These are phyloP conservation scores for Boletus reticuloceps DNA, from an alignment of 768 basidiomycete species.

Conservation along the genomic window DNA sequence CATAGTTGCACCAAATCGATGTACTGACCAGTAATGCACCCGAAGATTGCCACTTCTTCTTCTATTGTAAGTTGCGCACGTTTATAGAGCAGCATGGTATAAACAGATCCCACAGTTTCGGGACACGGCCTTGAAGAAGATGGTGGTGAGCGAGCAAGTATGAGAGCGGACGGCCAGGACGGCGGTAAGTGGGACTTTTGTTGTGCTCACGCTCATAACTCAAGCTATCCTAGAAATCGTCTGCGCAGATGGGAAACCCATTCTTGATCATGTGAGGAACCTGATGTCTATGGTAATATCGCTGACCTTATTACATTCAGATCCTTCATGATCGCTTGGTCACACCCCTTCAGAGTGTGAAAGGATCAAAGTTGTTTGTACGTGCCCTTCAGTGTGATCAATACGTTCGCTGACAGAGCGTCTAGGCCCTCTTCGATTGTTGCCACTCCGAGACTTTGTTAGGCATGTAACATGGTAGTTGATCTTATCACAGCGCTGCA, in stretches of 20 bases:
- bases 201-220: not conserved
- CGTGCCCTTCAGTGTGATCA: not conserved
- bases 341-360: constrained; percentile 13
- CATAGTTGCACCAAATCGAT: constrained; percentile 39
- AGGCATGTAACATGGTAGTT: constrained; percentile 11
- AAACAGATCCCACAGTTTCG: constrained; percentile 8
- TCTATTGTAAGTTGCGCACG: constrained; percentile 45
- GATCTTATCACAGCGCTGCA: not conserved
- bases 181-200: constrained; percentile 36
- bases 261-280: constrained; percentile 21
- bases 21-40: constrained; percentile 40
- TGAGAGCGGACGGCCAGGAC: constrained; percentile 48
- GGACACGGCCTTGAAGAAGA: constrained; percentile 23
- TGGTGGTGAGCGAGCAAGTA: constrained; percentile 24
- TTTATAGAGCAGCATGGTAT: no score
- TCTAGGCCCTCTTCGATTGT: constrained; percentile 28
- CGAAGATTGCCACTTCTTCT: constrained; percentile 48
- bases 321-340: constrained; percentile 20
- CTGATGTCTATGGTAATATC: not conserved
- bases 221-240: constrained; percentile 18
- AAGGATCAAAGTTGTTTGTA: constrained; percentile 24
- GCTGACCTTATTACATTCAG: constrained; percentile 7
- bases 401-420: not conserved
- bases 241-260: constrained; percentile 15
- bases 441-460: constrained; percentile 29